Evolutionary conservation across 1,284 basidiomycete genomes (phyloP), one percentile per base, ranked within the genome.

Genomic region (Puccinia polysora): DNA sequence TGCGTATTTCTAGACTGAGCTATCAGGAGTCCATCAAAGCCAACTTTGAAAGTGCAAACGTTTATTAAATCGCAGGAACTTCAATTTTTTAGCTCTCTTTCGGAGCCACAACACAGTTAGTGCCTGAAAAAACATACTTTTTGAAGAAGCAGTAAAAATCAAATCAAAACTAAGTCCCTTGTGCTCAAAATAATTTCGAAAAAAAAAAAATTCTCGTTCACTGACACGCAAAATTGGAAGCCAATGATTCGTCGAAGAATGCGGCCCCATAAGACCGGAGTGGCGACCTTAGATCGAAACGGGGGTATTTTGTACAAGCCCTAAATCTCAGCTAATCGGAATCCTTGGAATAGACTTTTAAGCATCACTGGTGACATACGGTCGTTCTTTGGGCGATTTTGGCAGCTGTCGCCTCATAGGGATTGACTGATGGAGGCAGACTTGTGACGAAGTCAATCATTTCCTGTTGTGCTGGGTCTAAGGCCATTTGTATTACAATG

Each of bases 401-500:
- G 5, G 18, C 12, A 49, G 45, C 45, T 14, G 45, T 49, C 23
- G 45, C 45, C 14, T 49, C 45, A 14, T 49, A 49, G 23, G 45
- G 45, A 15, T 49, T 49, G 45, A 49, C 12, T 15, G 45, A 49
- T 49, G 45, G 45, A 5, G 45, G 45, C 45, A 49, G 45, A 23
- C 45, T 49, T 23, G 45, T 49, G 18, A 49, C 45, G 23, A 49
- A 49, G 4, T 49, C 4, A 4, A 49, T 15, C 45, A 49, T 15
- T 3, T 49, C 53, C 32, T 56, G 58, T n/a, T 56, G 53, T n/a
- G 53, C 10, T 18, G 14, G 30, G 32, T 55, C 52, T n/a, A n/a
- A n/a, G n/a, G 25, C 25, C 52, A 55, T 55, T 5, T 2, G 12
- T 32, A 32, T 55, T 14, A 14, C 30, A 32, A 10, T 32, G 2